A percentile compares a stretch with the other conserved stretches of the same genome.
These are phyloP conservation scores for Talinum fruticosum DNA, from an alignment of 148 eudicot species.

Conservation along the genomic window DNA sequence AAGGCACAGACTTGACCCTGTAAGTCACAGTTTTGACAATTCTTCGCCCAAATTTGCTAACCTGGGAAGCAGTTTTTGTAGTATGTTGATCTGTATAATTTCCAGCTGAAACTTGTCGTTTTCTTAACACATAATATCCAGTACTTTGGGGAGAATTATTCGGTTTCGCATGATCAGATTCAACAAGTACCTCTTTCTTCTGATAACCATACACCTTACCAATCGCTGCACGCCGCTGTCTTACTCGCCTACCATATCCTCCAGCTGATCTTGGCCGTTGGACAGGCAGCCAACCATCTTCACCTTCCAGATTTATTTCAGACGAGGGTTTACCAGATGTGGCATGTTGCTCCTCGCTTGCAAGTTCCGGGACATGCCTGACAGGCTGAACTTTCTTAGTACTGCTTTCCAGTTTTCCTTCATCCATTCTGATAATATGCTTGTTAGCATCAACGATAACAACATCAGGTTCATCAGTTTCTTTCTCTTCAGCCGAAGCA, in stretches of 20 bases:
- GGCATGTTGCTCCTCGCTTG: slow-evolving; percentile 24
- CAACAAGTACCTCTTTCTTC: slow-evolving; percentile 61
- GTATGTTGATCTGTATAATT: slow-evolving; percentile 56
- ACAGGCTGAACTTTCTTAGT: slow-evolving; percentile 27
- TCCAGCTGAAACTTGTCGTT: slow-evolving; percentile 57
- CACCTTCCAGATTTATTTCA: slow-evolving; percentile 68
- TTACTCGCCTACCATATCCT: slow-evolving; percentile 60
- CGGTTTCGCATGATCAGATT: slow-evolving; percentile 47
- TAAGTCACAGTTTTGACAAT: slow-evolving; percentile 70
- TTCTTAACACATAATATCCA: slow-evolving; percentile 70
- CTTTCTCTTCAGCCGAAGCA: slow-evolving; percentile 41
- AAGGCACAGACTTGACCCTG: slow-evolving; percentile 80
- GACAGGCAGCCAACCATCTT: slow-evolving; percentile 96
- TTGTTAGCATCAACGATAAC: slow-evolving; percentile 20
- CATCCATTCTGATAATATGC: slow-evolving; percentile 30
- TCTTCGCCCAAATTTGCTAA: slow-evolving; percentile 75
- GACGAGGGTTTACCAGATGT: slow-evolving; percentile 34
- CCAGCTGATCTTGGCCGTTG: slow-evolving; percentile 90
- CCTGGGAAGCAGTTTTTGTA: slow-evolving; percentile 45
- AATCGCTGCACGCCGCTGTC: slow-evolving; percentile 59
- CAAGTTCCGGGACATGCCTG: slow-evolving; percentile 42
- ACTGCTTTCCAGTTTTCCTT: slow-evolving; percentile 16
- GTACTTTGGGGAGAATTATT: slow-evolving; percentile 56
- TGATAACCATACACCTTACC: slow-evolving; percentile 66
- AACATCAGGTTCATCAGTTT: slow-evolving; percentile 35